Percentiles rank a stretch among this genome's conserved stretches.
Conservation (phyloP, 2,329 filamentous ascomycete genomes). For the Calonectria ilicicola region DNA sequence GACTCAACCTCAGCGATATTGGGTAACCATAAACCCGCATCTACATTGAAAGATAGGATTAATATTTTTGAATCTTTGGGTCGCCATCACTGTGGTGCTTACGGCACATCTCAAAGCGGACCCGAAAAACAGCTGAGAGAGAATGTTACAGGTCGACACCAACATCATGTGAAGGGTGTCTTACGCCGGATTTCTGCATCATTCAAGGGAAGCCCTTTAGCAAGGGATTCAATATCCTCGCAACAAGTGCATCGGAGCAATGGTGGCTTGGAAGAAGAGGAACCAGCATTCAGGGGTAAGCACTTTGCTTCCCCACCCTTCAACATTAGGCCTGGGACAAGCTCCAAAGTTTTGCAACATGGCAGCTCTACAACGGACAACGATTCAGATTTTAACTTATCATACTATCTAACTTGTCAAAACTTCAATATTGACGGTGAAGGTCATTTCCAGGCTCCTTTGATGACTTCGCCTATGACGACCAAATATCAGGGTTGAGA, state of each 20-base stretch:
- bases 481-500: slow-evolving; percentile 14
- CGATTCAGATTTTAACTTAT: not conserved
- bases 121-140: not conserved
- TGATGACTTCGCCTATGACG: slow-evolving; percentile 7
- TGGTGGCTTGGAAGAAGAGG: not conserved
- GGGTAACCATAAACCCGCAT: slow-evolving; percentile 21
- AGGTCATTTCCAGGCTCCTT: slow-evolving; percentile 10
- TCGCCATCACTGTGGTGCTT: not conserved
- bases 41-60: slow-evolving; percentile 45
- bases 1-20: slow-evolving; percentile 6
- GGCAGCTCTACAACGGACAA: not conserved
- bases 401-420: not conserved
- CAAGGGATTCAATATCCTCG: slow-evolving; percentile 32
- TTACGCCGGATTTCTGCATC: slow-evolving; percentile 37
- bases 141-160: not conserved
- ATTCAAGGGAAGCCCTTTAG: slow-evolving; percentile 30
- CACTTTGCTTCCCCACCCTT: not conserved
- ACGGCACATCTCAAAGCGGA: not conserved
- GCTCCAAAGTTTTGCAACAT: not conserved
- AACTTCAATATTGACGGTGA: slow-evolving; percentile 41
- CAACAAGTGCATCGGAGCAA: not conserved
- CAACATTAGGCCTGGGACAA: no score
- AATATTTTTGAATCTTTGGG: slow-evolving; percentile 46
- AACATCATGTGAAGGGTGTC: slow-evolving; percentile 18
- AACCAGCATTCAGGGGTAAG: not conserved